Conservation (phyloP, 164 flowering plant species). For the Kingdonia uniflora region DNA sequence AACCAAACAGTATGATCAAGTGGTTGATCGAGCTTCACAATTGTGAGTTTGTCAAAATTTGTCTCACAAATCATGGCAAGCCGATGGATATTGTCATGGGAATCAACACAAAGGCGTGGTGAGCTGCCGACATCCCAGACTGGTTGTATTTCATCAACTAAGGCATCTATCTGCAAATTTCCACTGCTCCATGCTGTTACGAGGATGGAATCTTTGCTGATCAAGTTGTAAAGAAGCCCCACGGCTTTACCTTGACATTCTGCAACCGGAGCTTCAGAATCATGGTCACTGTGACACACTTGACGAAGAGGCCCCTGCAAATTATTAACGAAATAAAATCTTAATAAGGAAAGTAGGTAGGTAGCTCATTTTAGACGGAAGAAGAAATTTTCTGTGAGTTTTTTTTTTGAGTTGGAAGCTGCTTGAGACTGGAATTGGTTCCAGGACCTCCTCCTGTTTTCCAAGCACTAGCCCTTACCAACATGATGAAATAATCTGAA, state of each 20-base stretch:
- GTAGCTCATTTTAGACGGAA: background rate
- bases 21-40: slow-evolving; percentile 37
- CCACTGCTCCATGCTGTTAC: slow-evolving; percentile 91
- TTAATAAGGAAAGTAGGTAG: background rate
- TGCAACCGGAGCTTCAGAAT: slow-evolving; percentile 26
- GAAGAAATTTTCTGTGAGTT: background rate
- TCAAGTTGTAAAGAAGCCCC: slow-evolving; percentile 58
- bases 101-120: slow-evolving; percentile 61
- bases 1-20: slow-evolving; percentile 55
- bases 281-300: slow-evolving; percentile 32
- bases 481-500: background rate
- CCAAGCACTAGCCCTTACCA: background rate
- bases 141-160: slow-evolving; percentile 86
- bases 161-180: slow-evolving; percentile 82
- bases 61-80: slow-evolving; percentile 94
- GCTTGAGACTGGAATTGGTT: background rate
- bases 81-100: slow-evolving; percentile 38
- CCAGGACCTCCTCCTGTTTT: background rate
- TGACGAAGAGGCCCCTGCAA: slow-evolving; percentile 75
- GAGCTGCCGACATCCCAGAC: slow-evolving; percentile 60
- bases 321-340: background rate
- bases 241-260: slow-evolving; percentile 76
- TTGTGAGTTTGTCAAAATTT: slow-evolving; percentile 18
- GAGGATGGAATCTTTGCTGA: slow-evolving; percentile 74
- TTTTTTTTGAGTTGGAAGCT: background rate